Evolutionary conservation across 495 filamentous ascomycete genomes (phyloP).

Genomic region (Jackrogersella minutella): DNA sequence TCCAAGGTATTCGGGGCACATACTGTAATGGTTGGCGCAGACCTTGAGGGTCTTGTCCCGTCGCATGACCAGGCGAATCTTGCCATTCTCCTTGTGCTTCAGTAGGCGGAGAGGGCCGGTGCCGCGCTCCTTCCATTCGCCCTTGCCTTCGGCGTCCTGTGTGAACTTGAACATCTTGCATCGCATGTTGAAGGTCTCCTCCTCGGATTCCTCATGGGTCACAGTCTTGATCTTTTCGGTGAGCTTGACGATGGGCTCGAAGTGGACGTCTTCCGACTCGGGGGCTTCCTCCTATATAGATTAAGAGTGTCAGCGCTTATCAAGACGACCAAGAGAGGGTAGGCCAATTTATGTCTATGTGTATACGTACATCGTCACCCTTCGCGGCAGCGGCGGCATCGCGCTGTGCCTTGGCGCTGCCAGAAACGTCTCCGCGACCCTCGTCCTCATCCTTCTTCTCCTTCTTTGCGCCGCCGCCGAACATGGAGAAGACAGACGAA

Average conservation of each 20-base stretch:
- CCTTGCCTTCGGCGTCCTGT: slow-evolving; percentile 64
- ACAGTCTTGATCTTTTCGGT: slow-evolving; percentile 96
- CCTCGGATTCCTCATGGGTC: slow-evolving; percentile 98
- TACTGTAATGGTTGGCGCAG: slow-evolving; percentile 99
- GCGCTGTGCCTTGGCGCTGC: slow-evolving; percentile 85
- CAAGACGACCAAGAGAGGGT: not conserved
- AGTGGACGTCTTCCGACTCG: slow-evolving; percentile 91
- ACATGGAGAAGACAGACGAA: slow-evolving; percentile 89
- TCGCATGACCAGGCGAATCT: slow-evolving; percentile 98
- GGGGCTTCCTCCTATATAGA: slow-evolving; percentile 69
- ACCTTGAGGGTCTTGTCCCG: slow-evolving; percentile 99
- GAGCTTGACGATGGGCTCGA: slow-evolving; percentile 93
- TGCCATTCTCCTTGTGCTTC: slow-evolving; percentile 98
- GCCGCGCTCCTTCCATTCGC: slow-evolving; percentile 99
- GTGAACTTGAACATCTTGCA: slow-evolving; percentile 99
- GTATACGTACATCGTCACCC: slow-evolving; percentile 49
- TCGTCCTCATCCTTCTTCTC: slow-evolving; percentile 79
- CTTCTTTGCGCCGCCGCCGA: slow-evolving; percentile 90
- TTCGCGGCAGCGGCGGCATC: slow-evolving; percentile 66
- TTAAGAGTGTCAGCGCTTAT: slow-evolving; percentile 15
- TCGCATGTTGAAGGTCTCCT: slow-evolving; percentile 98
- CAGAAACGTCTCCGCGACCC: slow-evolving; percentile 79
- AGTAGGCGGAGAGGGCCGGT: slow-evolving; percentile 95
- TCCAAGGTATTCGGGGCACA: slow-evolving; percentile 43
- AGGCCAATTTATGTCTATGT: no score